Percentiles rank a stretch among this genome's conserved stretches.
phyloP scores from a whole-genome alignment of 108 stramenopile species.

The Cyclotella baltica region DNA sequence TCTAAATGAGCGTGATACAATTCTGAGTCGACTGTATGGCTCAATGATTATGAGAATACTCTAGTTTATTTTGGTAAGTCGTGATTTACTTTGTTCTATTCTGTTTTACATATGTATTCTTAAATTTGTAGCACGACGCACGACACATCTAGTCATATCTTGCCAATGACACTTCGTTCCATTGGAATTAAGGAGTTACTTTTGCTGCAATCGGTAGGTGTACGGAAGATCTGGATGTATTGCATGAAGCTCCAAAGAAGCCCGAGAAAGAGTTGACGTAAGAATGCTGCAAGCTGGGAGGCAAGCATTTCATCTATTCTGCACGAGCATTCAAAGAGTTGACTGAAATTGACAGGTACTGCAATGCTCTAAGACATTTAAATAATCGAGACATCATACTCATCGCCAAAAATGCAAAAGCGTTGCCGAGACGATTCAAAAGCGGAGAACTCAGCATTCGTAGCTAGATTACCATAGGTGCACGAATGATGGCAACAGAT shows the following conservation, averaged over 20 bases:
- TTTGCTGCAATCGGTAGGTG: constrained; percentile 55
- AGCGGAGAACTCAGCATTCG: constrained; percentile 57
- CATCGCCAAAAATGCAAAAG: constrained; percentile 82
- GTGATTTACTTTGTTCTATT: too few relatives aligned
- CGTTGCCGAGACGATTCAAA: constrained; percentile 72
- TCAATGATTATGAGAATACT: constrained; percentile 56
- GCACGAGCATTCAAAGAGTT: constrained; percentile 80
- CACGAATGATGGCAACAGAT: too few relatives aligned
- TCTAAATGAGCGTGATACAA: constrained; percentile 86
- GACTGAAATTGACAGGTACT: constrained; percentile 70
- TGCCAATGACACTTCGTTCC: constrained; percentile 87
- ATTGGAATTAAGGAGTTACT: constrained; percentile 90
- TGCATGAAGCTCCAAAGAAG: constrained; percentile 73
- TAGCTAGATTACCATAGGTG: too few relatives aligned
- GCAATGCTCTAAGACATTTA: constrained; percentile 67
- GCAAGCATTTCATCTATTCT: constrained; percentile 75
- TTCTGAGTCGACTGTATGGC: constrained; percentile 93
- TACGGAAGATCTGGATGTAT: constrained; percentile 64
- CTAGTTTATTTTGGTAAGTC: constrained; percentile 19
- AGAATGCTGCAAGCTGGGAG: constrained; percentile 77
- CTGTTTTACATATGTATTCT: too few relatives aligned
- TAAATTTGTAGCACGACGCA: too few relatives aligned
- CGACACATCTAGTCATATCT: constrained; percentile 58
- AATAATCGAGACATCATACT: constrained; percentile 70
- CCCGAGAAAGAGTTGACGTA: constrained; percentile 73